phyloP scores from a whole-genome alignment of 192 early-diverging fungal genomes.

The Jimgerdemannia flammicorona region DNA sequence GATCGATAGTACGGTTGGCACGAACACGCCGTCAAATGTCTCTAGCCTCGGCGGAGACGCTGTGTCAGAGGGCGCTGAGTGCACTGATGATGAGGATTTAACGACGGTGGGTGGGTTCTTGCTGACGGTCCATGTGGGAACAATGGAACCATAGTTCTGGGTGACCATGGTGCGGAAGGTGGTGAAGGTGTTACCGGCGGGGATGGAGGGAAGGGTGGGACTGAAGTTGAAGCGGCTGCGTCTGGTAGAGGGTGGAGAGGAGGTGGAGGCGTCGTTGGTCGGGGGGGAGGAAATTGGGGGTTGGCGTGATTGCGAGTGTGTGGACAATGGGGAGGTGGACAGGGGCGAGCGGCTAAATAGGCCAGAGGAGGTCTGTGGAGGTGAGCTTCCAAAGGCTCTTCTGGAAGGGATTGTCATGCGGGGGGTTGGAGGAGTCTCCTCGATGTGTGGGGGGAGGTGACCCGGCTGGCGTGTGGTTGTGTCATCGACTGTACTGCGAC shows the following conservation, averaged over 20 bases:
- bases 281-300: background rate
- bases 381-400: too few relatives aligned
- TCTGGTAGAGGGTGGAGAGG: background rate
- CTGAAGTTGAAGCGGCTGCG: background rate
- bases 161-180: background rate
- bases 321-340: background rate
- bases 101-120: background rate
- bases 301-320: background rate
- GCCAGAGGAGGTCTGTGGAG: too few relatives aligned
- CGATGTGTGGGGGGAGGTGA: too few relatives aligned
- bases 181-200: background rate
- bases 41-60: constrained; percentile 47
- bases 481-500: constrained; percentile 3
- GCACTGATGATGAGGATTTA: too few relatives aligned
- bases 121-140: too few relatives aligned
- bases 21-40: constrained; percentile 68
- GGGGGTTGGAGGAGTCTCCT: too few relatives aligned
- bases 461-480: too few relatives aligned
- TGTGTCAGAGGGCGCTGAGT: too few relatives aligned
- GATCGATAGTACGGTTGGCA: constrained; percentile 63
- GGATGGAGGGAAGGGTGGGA: background rate
- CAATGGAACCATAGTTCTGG: too few relatives aligned
- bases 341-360: too few relatives aligned
- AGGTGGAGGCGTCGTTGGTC: background rate
- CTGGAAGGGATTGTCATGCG: too few relatives aligned